Conservation (phyloP, 139 green algal species). For the Tetradesmus obliquus region DNA sequence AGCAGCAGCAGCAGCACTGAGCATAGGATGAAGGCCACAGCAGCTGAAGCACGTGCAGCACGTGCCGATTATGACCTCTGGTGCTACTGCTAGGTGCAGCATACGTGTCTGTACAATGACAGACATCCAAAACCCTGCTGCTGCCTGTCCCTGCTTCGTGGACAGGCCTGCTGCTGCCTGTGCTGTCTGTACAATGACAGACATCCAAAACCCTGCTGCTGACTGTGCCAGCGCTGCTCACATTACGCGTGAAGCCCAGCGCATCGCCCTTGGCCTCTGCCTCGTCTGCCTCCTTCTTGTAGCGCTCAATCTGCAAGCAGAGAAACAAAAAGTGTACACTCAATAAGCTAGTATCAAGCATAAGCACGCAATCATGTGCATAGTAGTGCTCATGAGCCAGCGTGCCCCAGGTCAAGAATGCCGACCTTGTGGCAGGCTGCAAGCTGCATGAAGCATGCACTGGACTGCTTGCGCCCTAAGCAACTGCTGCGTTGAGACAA, state of each 20-base stretch:
- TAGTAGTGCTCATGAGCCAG: no score
- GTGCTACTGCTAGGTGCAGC: not conserved
- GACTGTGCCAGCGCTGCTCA: not conserved
- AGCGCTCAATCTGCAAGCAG: not conserved
- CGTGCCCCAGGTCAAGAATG: no score
- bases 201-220: not conserved
- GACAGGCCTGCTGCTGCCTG: not conserved
- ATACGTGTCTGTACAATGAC: not conserved
- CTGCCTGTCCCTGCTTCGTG: not conserved
- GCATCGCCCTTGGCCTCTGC: not conserved
- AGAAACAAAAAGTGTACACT: not conserved
- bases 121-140: not conserved
- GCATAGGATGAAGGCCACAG: not conserved
- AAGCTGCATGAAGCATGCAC: no score
- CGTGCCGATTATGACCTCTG: no score
- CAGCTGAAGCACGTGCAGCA: no score
- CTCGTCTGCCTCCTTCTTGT: not conserved
- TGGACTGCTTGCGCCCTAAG: no score
- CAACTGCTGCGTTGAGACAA: no score
- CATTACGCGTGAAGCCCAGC: not conserved
- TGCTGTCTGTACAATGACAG: not conserved
- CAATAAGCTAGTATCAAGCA: not conserved
- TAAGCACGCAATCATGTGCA: no score
- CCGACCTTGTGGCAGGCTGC: no score
- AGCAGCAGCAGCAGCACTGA: not conserved